Evolutionary conservation across 139 green algal genomes (phyloP).

Genomic region (Tetradesmus lagerheimii): DNA sequence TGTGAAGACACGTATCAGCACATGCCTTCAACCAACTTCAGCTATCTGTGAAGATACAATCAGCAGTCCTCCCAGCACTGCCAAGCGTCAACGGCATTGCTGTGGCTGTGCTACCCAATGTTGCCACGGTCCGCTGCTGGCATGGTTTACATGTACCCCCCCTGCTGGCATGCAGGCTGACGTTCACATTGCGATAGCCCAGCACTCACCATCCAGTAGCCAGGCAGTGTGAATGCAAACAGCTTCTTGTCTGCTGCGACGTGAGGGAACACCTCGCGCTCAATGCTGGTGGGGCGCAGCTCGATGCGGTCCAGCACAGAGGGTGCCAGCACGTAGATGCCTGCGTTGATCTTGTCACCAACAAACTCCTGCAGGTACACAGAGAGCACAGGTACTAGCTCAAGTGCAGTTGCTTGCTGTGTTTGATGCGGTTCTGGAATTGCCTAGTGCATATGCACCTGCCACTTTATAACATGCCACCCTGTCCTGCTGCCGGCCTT

Average conservation of each 20-base stretch:
- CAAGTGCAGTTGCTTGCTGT: not conserved
- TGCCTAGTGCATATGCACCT: not conserved
- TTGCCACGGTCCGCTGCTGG: no score
- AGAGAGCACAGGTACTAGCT: not conserved
- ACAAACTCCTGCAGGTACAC: constrained; percentile 91
- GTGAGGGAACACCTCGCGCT: constrained; percentile 96
- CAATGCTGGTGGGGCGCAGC: constrained; percentile 93
- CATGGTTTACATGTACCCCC: not conserved
- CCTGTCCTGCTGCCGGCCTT: not conserved
- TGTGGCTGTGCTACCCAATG: no score
- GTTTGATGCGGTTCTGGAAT: not conserved
- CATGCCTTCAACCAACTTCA: no score
- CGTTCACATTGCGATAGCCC: not conserved
- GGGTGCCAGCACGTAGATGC: constrained; percentile 95
- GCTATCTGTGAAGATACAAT: no score
- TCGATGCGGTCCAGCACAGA: constrained; percentile 94
- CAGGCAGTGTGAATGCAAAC: constrained; percentile 90
- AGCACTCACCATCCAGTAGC: constrained; percentile 94
- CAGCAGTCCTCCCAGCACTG: no score
- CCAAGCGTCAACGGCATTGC: no score
- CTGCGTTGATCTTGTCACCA: constrained; percentile 99
- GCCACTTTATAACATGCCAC: not conserved
- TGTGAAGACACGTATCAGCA: no score
- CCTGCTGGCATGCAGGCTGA: not conserved
- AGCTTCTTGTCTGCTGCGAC: constrained; percentile 89